Evolutionary conservation across 140 eudicot genomes (phyloP).

Genomic region (Stevia rebaudiana): DNA sequence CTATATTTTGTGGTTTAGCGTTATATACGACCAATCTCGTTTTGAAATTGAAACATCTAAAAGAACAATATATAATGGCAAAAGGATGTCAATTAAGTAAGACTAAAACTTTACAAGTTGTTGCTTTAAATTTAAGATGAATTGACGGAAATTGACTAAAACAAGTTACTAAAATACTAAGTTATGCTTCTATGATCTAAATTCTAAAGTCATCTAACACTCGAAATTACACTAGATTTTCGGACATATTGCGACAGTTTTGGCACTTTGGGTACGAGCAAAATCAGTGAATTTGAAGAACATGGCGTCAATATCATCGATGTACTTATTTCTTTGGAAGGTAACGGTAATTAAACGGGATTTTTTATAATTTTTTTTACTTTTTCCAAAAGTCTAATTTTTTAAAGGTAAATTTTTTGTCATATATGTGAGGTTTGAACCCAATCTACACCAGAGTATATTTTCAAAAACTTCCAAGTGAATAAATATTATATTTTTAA

Average conservation of each 20-base stretch:
- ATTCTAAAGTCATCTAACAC: neutral
- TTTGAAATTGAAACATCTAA: neutral
- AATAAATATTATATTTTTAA: too few relatives aligned
- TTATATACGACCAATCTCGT: neutral
- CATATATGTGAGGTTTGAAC: too few relatives aligned
- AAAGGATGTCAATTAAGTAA: neutral
- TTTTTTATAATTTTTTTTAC: neutral
- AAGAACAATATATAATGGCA: neutral
- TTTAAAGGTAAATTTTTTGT: too few relatives aligned
- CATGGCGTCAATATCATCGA: constrained; percentile 20
- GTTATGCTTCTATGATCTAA: too few relatives aligned
- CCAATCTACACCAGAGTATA: too few relatives aligned
- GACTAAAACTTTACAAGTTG: neutral
- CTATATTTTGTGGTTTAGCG: neutral
- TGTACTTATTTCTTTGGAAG: constrained; percentile 40
- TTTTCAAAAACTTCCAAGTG: too few relatives aligned
- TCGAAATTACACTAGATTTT: constrained; percentile 1
- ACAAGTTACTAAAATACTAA: neutral
- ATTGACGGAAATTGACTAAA: neutral
- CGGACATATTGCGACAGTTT: constrained; percentile 18
- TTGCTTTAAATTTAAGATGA: neutral
- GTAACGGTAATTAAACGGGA: neutral
- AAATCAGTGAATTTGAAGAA: constrained; percentile 29
- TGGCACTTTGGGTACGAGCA: constrained; percentile 30
- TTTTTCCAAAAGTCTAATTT: too few relatives aligned